phyloP scores from a whole-genome alignment of 1,284 basidiomycete genomes.

The Trichosporon sp. region DNA sequence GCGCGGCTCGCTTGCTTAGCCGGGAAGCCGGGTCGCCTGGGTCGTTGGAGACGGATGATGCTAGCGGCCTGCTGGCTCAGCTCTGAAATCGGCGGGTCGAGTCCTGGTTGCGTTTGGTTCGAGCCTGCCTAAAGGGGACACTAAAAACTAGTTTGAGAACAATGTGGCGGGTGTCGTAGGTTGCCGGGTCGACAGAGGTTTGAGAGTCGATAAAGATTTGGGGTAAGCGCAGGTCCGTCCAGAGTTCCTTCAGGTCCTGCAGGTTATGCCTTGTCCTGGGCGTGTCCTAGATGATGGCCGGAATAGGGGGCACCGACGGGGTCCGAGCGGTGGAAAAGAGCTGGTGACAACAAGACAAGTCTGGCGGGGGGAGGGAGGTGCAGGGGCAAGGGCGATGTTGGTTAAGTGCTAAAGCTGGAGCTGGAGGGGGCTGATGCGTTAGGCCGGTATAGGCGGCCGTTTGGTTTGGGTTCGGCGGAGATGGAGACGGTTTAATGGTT shows the following conservation, averaged over 20 bases:
- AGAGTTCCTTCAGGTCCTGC: not conserved
- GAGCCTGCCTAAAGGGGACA: not conserved
- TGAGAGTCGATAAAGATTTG: not conserved
- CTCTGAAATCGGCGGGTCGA: not conserved
- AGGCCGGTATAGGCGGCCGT: not conserved
- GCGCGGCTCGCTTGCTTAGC: too few relatives aligned
- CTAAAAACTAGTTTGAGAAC: not conserved
- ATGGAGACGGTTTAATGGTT: not conserved
- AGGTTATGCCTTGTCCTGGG: not conserved
- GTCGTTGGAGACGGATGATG: not conserved
- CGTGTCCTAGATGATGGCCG: not conserved
- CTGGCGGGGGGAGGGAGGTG: not conserved
- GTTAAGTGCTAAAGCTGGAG: not conserved
- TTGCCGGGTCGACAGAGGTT: not conserved
- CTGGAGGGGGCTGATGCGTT: not conserved
- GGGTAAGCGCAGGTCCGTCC: not conserved
- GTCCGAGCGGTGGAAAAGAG: not conserved
- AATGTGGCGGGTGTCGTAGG: conserved; percentile 1
- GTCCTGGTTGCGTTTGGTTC: not conserved
- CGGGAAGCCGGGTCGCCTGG: not conserved
- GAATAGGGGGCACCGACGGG: not conserved
- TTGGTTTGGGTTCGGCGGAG: not conserved
- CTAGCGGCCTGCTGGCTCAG: not conserved
- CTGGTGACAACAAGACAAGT: not conserved
- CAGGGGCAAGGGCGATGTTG: not conserved